Evolutionary conservation across 208 protist species (phyloP).

Genomic region (Trichomonas tenax): DNA sequence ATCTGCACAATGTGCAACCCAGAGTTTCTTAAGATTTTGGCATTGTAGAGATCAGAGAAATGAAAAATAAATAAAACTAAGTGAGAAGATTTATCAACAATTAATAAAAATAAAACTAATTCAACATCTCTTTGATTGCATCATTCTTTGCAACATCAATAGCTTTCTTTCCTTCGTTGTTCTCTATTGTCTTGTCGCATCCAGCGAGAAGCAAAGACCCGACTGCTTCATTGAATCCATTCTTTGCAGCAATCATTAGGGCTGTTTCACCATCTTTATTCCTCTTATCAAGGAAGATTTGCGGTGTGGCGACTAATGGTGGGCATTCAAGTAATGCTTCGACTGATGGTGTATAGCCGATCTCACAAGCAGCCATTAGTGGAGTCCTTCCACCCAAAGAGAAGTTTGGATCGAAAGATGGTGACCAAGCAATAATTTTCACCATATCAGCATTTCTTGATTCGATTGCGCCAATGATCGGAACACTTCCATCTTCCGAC

Average conservation of each 20-base stretch:
- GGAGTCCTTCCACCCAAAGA: not conserved
- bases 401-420: not conserved
- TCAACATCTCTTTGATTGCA: not conserved
- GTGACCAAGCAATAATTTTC: not conserved
- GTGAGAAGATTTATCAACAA: not conserved
- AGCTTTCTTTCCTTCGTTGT: not conserved
- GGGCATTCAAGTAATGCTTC: not conserved
- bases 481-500: not conserved
- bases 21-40: too few species aligned
- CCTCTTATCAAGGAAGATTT: not conserved
- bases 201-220: not conserved
- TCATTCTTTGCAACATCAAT: not conserved
- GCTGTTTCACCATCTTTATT: not conserved
- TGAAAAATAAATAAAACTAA: not conserved
- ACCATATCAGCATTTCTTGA: not conserved
- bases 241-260: not conserved
- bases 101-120: not conserved
- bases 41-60: too few species aligned
- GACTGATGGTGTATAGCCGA: not conserved
- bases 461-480: not conserved
- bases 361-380: not conserved
- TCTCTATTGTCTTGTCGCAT: not conserved
- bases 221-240: not conserved
- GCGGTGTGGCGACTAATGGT: not conserved
- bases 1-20: too few species aligned